Evolutionary conservation across 2,329 filamentous ascomycete species (phyloP), one percentile per base, ranked within the genome.

Genomic region (Exophiala sideris): DNA sequence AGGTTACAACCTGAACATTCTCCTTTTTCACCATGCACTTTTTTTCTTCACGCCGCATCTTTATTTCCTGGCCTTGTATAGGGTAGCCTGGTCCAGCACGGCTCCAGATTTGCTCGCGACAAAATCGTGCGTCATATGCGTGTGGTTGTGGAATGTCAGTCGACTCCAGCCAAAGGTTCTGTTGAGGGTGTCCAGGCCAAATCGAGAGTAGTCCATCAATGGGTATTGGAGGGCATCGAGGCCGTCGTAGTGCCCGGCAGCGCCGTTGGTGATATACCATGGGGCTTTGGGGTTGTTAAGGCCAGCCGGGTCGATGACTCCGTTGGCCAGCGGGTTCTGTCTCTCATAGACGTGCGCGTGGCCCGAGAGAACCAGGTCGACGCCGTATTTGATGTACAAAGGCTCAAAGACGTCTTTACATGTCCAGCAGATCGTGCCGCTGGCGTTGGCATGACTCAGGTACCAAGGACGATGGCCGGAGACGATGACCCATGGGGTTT

Each of bases 401-500:
- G 51, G 64, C 59, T 80, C 73, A 52, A 76, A 80, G 3, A 77
- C 77, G 10, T 67, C 66, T 18, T 76, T 73, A 21, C 79, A 50
- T 11, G 35, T 38, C 35, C 35, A 38, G 35, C 35, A 38, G 5
- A 38, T 38, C 11, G 35, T 38, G 35, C 35, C 35, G 35, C 35
- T 38, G 5, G 49, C 74, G 45, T 12, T 54, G n/a, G 66, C 65
- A 33, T 72, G 66, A 1, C 74, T 74, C 59, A 67, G 70, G 64
- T 77, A 79, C 72, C 79, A 77, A 21, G 74, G 77, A 16, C 74
- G 72, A 65, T 78, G 77, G 62, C 69, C 70, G 70, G 75, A 76
- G 57, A 71, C 74, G 42, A 78, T 69, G 29, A 79, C 69, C 77
- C 77, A 79, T 11, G 76, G 73, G 16, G 76, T 79, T 66, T 73